Conservation (phyloP, 2,329 filamentous ascomycete genomes). For the Metarhizium robertsii region DNA sequence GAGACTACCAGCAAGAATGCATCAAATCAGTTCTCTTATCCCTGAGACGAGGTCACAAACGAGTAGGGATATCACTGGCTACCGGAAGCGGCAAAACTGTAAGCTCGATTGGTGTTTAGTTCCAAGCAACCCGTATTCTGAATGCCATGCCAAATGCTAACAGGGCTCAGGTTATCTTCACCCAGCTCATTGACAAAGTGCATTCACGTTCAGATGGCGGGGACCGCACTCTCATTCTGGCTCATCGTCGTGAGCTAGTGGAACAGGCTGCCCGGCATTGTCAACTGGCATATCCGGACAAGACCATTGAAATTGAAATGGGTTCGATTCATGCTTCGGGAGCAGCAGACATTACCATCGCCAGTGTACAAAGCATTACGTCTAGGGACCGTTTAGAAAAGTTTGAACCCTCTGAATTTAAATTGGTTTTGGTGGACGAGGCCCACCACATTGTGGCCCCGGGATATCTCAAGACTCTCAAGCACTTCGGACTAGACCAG, state of each 20-base stretch:
- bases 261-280: conserved; percentile 91
- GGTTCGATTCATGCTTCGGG: conserved; percentile 68
- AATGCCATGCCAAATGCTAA: background rate
- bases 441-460: conserved; percentile 91
- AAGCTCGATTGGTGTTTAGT: conserved; percentile 14
- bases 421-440: conserved; percentile 89
- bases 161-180: conserved; percentile 71
- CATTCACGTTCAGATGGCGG: conserved; percentile 36
- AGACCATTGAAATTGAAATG: conserved; percentile 87
- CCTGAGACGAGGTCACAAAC: conserved; percentile 61
- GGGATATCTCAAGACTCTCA: conserved; percentile 64
- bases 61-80: conserved; percentile 75
- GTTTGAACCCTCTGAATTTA: conserved; percentile 72
- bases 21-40: conserved; percentile 71
- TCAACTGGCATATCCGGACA: conserved; percentile 65
- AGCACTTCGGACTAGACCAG: conserved; percentile 64
- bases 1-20: conserved; percentile 85
- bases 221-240: conserved; percentile 79
- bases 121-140: background rate
- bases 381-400: conserved; percentile 71
- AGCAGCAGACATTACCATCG: conserved; percentile 82
- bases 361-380: conserved; percentile 76
- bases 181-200: conserved; percentile 79
- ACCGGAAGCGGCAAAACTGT: conserved; percentile 88
- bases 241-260: conserved; percentile 85